Evolutionary conservation across 495 filamentous ascomycete genomes (phyloP).

Genomic region (Aspergillus campestris): DNA sequence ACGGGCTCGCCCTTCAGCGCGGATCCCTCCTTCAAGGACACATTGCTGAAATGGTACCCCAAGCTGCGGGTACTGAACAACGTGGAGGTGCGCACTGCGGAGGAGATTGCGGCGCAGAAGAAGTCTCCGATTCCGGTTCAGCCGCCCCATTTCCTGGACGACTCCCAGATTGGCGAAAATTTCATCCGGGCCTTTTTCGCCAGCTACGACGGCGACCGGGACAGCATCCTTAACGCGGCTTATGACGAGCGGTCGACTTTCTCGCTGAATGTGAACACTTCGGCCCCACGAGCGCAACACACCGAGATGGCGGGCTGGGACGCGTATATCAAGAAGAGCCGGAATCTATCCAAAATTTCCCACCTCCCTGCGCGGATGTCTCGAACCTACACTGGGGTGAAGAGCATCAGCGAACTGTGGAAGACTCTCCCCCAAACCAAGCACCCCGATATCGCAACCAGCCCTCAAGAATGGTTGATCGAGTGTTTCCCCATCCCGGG

Average conservation of each 20-base stretch:
- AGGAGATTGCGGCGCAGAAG: constrained; percentile 49
- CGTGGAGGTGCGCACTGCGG: constrained; percentile 57
- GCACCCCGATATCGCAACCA: constrained; percentile 58
- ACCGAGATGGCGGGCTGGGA: constrained; percentile 51
- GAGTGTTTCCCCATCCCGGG: constrained; percentile 73
- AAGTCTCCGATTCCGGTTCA: constrained; percentile 60
- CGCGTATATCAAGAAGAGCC: constrained; percentile 66
- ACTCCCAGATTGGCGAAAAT: constrained; percentile 60
- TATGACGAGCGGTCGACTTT: constrained; percentile 77
- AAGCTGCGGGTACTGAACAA: constrained; percentile 64
- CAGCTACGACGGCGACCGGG: constrained; percentile 66
- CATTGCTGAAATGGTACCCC: constrained; percentile 77
- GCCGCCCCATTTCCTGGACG: constrained; percentile 65
- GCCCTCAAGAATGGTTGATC: constrained; percentile 63
- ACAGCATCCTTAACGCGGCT: constrained; percentile 49
- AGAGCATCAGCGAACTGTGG: constrained; percentile 63
- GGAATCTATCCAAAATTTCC: constrained; percentile 67
- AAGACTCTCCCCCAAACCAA: constrained; percentile 60
- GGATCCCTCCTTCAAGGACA: constrained; percentile 52
- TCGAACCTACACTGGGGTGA: constrained; percentile 54
- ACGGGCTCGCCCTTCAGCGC: constrained; percentile 65
- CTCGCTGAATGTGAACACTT: constrained; percentile 63
- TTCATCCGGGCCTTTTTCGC: constrained; percentile 70
- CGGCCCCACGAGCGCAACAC: constrained; percentile 45
- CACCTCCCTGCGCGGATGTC: constrained; percentile 49